Base-by-base conservation (phyloP, 805 yeast species). In the Torulaspora quercuum region DNA sequence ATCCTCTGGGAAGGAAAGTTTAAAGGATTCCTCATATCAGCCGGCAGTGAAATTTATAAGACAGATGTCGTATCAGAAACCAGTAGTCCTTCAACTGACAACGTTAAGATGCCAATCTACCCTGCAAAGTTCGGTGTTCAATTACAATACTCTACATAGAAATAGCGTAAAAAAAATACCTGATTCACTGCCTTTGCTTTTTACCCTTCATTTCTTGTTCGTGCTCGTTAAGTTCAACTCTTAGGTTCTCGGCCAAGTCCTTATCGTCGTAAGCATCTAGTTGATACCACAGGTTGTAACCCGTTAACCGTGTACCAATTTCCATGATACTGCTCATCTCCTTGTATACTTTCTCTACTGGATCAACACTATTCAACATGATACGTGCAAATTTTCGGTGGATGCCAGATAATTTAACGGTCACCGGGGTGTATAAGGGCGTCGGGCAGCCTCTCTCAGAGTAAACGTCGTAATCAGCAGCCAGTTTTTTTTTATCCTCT, bases 1-100 rank as follows among this genome's bases (percentile, higher is more conserved):
- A 32, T 88, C 5, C 63, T 85, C 29, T 90, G 97, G 96, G 96
- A 85, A 51, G 96, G 97, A 0, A 75, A 82, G 43, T 76, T 75
- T 50, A 80, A 82, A 50, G 94, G 86, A 27, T 83, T 90, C 56
- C 58, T 90, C 34, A 65, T 89, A 2, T 76, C 85, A 32, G 74
- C 90, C 1, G 97, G 97, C 0, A 68, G 76, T 5, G 76, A 72
- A 37, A 41, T 84, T 3, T 35, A 30, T 15, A 37, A 46, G n/a
- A 36, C 38, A 7, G 31, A 41, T 14, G 19, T 16, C 4, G 24
- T 23, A n/a, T 17, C 24, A 20, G 29, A 18, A 11, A 13, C 30
- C 10, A 26, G 25, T 6, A 16, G 12, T 13, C 7, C 24, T 4
- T 22, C 25, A 14, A n/a, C 16, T 10, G 25, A 15, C 7, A 29